Conservation (phyloP, 192 early-diverging fungal genomes). For the Chytriomyces sp. region DNA sequence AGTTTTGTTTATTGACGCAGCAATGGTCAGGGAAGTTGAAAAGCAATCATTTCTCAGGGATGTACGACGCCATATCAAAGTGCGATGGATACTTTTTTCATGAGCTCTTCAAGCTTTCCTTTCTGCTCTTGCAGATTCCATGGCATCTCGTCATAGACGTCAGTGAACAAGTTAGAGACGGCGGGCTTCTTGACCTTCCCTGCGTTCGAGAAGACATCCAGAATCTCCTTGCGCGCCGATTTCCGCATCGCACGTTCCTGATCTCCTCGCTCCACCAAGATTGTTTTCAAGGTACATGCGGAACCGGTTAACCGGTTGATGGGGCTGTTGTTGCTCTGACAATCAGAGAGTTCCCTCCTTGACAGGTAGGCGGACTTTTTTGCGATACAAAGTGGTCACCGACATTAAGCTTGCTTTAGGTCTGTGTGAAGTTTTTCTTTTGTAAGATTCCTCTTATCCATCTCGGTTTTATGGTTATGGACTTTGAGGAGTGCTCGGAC, state of each 20-base stretch:
- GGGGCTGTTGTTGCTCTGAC: conserved; percentile 85
- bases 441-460: too few relatives aligned
- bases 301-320: conserved; percentile 85
- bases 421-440: conserved; percentile 93
- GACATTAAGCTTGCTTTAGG: too few relatives aligned
- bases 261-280: conserved; percentile 84
- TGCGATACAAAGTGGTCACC: too few relatives aligned
- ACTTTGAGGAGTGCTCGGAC: conserved; percentile 91
- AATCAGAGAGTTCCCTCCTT: conserved; percentile 87
- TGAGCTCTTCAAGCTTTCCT: conserved; percentile 73
- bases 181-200: conserved; percentile 89
- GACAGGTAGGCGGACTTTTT: conserved; percentile 92
- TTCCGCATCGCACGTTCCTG: conserved; percentile 64
- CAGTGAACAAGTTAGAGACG: conserved; percentile 81
- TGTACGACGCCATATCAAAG: too few relatives aligned
- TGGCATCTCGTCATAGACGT: conserved; percentile 88
- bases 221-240: conserved; percentile 66
- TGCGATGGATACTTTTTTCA: conserved; percentile 55
- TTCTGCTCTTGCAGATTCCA: conserved; percentile 77
- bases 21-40: too few relatives aligned
- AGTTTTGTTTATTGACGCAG: too few relatives aligned
- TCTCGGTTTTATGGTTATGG: too few relatives aligned
- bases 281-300: conserved; percentile 84
- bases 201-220: conserved; percentile 79
- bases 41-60: too few relatives aligned